phyloP scores from a whole-genome alignment of 2,329 filamentous ascomycete genomes.

The Aspergillus glaucus region DNA sequence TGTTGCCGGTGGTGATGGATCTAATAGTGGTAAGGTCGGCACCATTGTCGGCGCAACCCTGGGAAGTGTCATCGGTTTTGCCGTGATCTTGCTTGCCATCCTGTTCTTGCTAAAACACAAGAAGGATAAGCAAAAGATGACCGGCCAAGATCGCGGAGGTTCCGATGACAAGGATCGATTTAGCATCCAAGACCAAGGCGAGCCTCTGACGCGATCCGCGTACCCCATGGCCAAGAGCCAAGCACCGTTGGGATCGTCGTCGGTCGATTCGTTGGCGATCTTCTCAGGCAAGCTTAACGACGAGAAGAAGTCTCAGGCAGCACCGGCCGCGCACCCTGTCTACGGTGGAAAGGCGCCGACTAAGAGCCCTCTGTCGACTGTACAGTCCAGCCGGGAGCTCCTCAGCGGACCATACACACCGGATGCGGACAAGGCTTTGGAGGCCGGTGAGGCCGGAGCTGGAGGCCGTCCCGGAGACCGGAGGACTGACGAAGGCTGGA shows the following conservation, averaged over 20 bases:
- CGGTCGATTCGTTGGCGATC: constrained; percentile 35
- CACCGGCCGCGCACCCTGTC: constrained; percentile 13
- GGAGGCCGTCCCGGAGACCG: constrained; percentile 29
- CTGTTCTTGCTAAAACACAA: constrained; percentile 61
- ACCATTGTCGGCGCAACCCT: constrained; percentile 75
- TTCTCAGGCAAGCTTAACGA: constrained; percentile 32
- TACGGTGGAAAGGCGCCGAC: constrained; percentile 14
- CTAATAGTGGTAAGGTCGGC: constrained; percentile 26
- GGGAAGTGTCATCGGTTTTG: constrained; percentile 70
- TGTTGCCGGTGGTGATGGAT: constrained; percentile 26
- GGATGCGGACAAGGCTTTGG: constrained; percentile 14
- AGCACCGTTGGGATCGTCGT: constrained; percentile 27
- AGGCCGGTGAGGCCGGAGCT: constrained; percentile 7
- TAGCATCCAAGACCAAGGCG: constrained; percentile 41
- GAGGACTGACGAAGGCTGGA: constrained; percentile 44
- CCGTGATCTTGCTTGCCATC: constrained; percentile 63
- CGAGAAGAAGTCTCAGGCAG: constrained; percentile 25
- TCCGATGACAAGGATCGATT: constrained; percentile 52
- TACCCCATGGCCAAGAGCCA: constrained; percentile 42
- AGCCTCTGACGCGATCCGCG: constrained; percentile 36
- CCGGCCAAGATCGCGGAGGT: constrained; percentile 44
- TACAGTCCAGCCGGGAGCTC: constrained; percentile 23
- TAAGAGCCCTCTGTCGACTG: constrained; percentile 23
- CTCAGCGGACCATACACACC: constrained; percentile 14
- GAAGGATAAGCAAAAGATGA: constrained; percentile 46